Percentiles rank a stretch among this genome's conserved stretches.
These are phyloP conservation scores for Corylus heterophylla DNA, from an alignment of 306 rosid genomes.

Conservation along the genomic window DNA sequence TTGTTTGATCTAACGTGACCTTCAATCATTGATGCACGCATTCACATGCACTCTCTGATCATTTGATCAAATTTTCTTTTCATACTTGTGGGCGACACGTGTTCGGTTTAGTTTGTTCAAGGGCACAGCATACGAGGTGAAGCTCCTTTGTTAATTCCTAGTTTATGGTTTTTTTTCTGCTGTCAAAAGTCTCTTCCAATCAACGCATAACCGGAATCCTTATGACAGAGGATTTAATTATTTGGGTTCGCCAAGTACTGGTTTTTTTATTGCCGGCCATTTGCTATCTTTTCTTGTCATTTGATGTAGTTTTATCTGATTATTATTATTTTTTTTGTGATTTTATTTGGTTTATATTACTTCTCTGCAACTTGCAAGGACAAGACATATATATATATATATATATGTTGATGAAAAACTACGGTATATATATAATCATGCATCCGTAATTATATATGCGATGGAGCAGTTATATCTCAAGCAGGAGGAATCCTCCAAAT, in stretches of 20 bases:
- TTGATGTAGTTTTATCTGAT: neutral
- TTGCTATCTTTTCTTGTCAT: neutral
- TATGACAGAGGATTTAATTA: constrained; percentile 24
- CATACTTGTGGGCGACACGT: neutral
- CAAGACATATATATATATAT: neutral
- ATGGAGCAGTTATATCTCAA: no score
- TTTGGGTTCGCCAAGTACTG: neutral
- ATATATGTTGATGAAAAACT: no score
- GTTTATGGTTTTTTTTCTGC: neutral
- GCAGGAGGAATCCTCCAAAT: no score
- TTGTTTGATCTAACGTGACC: constrained; percentile 34
- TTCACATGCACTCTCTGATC: constrained; percentile 28
- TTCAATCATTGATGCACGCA: constrained; percentile 43
- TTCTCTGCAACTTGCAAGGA: neutral
- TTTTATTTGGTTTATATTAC: neutral
- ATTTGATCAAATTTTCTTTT: neutral
- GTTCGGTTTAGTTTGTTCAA: neutral
- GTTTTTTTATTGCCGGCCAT: neutral
- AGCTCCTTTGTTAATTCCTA: neutral
- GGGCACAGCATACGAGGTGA: constrained; percentile 26
- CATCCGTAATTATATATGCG: no score
- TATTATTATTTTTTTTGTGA: neutral
- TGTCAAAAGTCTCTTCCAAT: constrained; percentile 23
- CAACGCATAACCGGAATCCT: constrained; percentile 22
- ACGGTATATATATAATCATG: no score